Evolutionary conservation across 305 asterid species (phyloP).

Genomic region (Striga hermonthica): DNA sequence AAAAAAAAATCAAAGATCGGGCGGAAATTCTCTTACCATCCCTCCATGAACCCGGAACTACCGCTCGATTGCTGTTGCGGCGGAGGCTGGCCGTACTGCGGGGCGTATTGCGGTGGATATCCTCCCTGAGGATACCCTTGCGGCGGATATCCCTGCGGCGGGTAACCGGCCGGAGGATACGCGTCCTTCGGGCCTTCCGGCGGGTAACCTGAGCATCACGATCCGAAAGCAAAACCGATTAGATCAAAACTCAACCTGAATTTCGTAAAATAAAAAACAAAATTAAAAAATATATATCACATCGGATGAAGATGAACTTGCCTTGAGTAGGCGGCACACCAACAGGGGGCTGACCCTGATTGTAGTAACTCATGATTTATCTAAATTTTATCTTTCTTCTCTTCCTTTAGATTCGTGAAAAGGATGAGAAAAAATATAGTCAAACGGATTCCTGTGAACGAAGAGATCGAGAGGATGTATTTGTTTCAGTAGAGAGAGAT

Average conservation of each 20-base stretch:
- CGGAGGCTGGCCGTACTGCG: slow-evolving; percentile 49
- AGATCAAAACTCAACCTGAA: neutral
- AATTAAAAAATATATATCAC: neutral
- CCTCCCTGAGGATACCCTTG: slow-evolving; percentile 47
- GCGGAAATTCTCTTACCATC: slow-evolving; percentile 44
- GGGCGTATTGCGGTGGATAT: slow-evolving; percentile 34
- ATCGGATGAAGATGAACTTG: neutral
- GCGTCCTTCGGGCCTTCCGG: slow-evolving; percentile 30
- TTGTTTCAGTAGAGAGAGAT: neutral
- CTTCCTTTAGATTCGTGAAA: too few species aligned
- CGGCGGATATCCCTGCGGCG: slow-evolving; percentile 41
- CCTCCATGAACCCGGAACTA: slow-evolving; percentile 53
- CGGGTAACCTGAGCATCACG: slow-evolving; percentile 40
- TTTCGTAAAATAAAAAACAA: neutral
- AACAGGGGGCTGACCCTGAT: neutral
- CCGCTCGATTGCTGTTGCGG: slow-evolving; percentile 42
- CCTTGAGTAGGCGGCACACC: slow-evolving; percentile 4
- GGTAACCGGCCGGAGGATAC: slow-evolving; percentile 47
- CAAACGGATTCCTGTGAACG: neutral
- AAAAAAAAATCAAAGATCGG: neutral
- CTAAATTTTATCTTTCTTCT: neutral
- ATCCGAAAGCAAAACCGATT: neutral
- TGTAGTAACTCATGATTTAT: slow-evolving; percentile 1
- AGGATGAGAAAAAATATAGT: too few species aligned
- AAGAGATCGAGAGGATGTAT: neutral